A percentile compares a stretch with the other conserved stretches of the same genome.
phyloP scores from a whole-genome alignment of 1,284 basidiomycete genomes.

The Fomitopsis palustris region DNA sequence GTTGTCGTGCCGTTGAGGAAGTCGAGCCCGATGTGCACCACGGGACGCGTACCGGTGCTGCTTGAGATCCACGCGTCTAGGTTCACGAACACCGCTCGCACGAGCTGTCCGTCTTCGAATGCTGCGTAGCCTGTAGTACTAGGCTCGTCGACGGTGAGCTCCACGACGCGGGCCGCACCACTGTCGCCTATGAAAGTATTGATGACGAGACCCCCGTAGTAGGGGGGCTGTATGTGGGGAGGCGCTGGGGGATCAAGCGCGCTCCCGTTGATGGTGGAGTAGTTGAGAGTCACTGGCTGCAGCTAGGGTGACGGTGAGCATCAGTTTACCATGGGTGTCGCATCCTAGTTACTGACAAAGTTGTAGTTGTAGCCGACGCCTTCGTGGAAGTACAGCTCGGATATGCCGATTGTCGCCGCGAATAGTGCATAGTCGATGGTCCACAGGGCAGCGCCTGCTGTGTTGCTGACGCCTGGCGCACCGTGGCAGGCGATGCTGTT shows the following conservation, averaged over 20 bases:
- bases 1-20: slow-evolving; percentile 24
- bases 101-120: slow-evolving; percentile 43
- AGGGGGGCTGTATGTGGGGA: slow-evolving; percentile 56
- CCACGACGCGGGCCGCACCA: slow-evolving; percentile 39
- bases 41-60: slow-evolving; percentile 30
- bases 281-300: slow-evolving; percentile 50
- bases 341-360: slow-evolving; percentile 27
- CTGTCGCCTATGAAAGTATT: slow-evolving; percentile 39
- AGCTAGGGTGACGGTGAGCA: slow-evolving; percentile 33
- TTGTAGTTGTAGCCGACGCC: slow-evolving; percentile 44
- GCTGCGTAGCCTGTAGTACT: slow-evolving; percentile 61
- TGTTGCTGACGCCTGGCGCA: slow-evolving; percentile 66
- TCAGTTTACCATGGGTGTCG: background rate
- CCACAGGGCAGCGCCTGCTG: slow-evolving; percentile 69
- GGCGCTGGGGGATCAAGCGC: slow-evolving; percentile 40
- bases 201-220: slow-evolving; percentile 55
- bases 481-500: slow-evolving; percentile 44
- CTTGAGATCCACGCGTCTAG: slow-evolving; percentile 45
- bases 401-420: slow-evolving; percentile 34
- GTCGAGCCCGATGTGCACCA: slow-evolving; percentile 41
- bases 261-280: slow-evolving; percentile 49
- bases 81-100: slow-evolving; percentile 56
- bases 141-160: slow-evolving; percentile 49
- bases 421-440: slow-evolving; percentile 61
- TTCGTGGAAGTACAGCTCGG: slow-evolving; percentile 37